Conservation (phyloP, 129 eudicot genomes). For the Sambucus nigra region DNA sequence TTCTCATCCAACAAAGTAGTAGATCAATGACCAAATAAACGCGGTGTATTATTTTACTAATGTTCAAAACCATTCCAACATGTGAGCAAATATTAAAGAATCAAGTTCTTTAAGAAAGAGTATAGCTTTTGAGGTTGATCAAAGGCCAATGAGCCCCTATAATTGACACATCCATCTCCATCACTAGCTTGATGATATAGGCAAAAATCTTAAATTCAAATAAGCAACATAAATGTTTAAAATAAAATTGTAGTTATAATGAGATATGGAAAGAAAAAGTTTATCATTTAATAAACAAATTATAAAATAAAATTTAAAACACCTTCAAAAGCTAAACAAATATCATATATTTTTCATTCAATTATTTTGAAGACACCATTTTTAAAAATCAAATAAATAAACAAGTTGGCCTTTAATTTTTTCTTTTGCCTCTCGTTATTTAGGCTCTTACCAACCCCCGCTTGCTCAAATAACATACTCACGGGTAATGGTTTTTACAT, state of each 20-base stretch:
- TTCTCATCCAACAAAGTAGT: too few relatives aligned
- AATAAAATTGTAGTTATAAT: not conserved
- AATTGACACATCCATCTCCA: conserved; percentile 99
- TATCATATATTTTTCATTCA: too few relatives aligned
- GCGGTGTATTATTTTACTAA: too few relatives aligned
- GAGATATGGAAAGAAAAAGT: not conserved
- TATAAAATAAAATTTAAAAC: not conserved
- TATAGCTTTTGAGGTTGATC: conserved; percentile 76
- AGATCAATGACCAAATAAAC: too few relatives aligned
- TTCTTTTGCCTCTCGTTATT: too few relatives aligned
- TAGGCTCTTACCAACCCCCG: too few relatives aligned
- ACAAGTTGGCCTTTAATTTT: too few relatives aligned
- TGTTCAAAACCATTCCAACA: not conserved
- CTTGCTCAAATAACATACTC: too few relatives aligned
- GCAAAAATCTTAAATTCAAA: conserved; percentile 69
- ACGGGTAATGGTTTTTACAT: too few relatives aligned
- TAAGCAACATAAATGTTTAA: not conserved
- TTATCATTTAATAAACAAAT: not conserved
- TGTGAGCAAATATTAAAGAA: not conserved
- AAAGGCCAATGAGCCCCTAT: conserved; percentile 79
- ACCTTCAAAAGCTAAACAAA: too few relatives aligned
- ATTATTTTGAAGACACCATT: too few relatives aligned
- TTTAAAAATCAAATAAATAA: too few relatives aligned
- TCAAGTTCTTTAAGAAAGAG: not conserved
- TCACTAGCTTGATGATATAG: conserved; percentile 97